Base-by-base conservation (phyloP, 139 green algal species). In the Chlorella sp. region DNA sequence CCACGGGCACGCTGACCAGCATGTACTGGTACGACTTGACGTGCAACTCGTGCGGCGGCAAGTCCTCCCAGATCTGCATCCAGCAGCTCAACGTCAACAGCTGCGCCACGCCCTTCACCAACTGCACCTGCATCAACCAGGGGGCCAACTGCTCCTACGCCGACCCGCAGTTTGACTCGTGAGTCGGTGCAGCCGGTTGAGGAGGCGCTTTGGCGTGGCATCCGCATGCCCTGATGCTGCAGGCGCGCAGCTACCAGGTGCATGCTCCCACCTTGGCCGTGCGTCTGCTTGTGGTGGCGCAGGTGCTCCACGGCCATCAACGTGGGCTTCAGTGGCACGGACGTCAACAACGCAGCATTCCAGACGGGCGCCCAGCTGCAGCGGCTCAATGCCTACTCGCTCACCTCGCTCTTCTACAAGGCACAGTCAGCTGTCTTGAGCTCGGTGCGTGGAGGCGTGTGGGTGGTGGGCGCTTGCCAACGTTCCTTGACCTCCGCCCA, bases 291-390 rank as follows among this genome's bases (percentile, higher is more conserved):
- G n/a, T n/a, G n/a, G n/a, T n/a, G 42, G 17, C 22, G 26, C 70
- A 82, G 76, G 3, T 82, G 76, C 55, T 71, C 72, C 60, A 82
- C 76, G n/a, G 36, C 49, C 27, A 32, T 82, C 36, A 77, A 82
- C 26, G 22, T 59, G 26, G 71, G 67, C 17, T 82, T 65, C 55
- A 2, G 36, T 26, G 76, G 76, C 51, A 75, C 66, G n/a, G 76
- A 82, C 60, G 29, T 34, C 31, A 64, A 75, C 49, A 31, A 32
- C 4, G 71, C 76, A 0, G 71, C 69, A 2, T 72, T 82, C 29
- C 51, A 50, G 26, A 77, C 76, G 33, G 76, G 76, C 23, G 32
- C 71, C 2, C 76, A 82, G 59, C 67, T 82, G n/a, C 65, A 77
- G 71, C 71, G 76, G 31, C 60, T 82, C 0, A 82, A 82, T 55